Evolutionary conservation across 257 asterid genomes (phyloP), one percentile per base, ranked within the genome.

Genomic region (Solanum infundibuliforme): DNA sequence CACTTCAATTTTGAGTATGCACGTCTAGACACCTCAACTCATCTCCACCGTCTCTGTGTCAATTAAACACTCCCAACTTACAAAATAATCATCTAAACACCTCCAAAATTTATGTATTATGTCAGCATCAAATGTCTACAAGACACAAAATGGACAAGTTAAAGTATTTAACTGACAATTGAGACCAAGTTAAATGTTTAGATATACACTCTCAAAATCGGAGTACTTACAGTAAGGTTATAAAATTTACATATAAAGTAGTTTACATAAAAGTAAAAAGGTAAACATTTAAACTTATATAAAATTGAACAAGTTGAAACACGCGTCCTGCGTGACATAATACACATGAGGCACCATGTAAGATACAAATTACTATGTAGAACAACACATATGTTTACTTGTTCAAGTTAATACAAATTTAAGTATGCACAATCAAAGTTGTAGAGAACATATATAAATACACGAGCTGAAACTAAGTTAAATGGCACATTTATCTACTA

Each of bases 11-110:
- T 58, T 9, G 21, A 62, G 13, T 60, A 62, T 62, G 31, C 31
- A 62, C 71, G 27, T n/a, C 3, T n/a, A 62, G 4, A n/a, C 71
- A n/a, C 1, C 14, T 62, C 32, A n/a, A 10, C 31, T 10, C 16
- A 0, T 62, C 7, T n/a, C 14, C 7, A 9, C 0, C 0, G 7
- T 60, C 7, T 0, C 0, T 23, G 14, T 62, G 31, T 60, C 14
- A 62, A n/a, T n/a, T 23, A 10, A 62, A 9, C 71, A 62, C 14
- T n/a, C 27, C 6, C 6, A 23, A 62, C 31, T 23, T 23, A 9
- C 7, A 62, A 62, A 62, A n/a, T 62, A 11, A n/a, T n/a, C 3
- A n/a, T 62, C 14, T 23, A 62, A 0, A 62, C 31, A 62, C 71
- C 71, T 62, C 31, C 3, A 20, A 20, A 58, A 58, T 58, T 58